Conservation (phyloP, 768 basidiomycete genomes). For the Leccinum sublutescens region DNA sequence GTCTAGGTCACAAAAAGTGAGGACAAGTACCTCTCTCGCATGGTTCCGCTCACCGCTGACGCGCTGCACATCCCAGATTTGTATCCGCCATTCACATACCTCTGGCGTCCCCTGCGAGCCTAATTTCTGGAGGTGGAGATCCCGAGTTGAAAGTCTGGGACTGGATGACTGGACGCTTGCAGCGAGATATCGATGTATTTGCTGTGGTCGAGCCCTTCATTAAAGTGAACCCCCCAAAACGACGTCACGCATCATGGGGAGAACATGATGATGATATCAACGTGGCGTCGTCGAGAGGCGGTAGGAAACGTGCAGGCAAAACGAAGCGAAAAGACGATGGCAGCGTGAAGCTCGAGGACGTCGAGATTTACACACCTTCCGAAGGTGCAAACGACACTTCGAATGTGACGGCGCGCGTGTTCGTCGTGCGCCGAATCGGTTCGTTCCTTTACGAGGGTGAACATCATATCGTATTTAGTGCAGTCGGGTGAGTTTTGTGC, state of each 20-base stretch:
- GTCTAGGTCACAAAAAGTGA: slow-evolving; percentile 82
- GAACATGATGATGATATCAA: slow-evolving; percentile 28
- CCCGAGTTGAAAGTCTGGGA: slow-evolving; percentile 73
- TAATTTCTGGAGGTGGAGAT: slow-evolving; percentile 93
- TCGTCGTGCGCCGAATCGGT: slow-evolving; percentile 59
- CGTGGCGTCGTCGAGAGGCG: slow-evolving; percentile 15
- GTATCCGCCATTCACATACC: slow-evolving; percentile 82
- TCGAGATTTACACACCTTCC: neutral
- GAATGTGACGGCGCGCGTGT: slow-evolving; percentile 36
- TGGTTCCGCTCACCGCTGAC: neutral
- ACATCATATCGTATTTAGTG: slow-evolving; percentile 59
- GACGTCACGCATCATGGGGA: slow-evolving; percentile 27
- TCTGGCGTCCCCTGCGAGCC: slow-evolving; percentile 36
- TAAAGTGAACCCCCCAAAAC: slow-evolving; percentile 31
- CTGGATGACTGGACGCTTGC: slow-evolving; percentile 62
- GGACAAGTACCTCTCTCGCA: slow-evolving; percentile 20
- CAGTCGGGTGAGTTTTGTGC: slow-evolving; percentile 57
- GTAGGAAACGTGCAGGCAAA: slow-evolving; percentile 17
- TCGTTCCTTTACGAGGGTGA: slow-evolving; percentile 40
- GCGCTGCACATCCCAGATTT: slow-evolving; percentile 48
- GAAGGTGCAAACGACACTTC: slow-evolving; percentile 17
- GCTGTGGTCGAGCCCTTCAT: slow-evolving; percentile 50
- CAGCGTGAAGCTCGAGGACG: slow-evolving; percentile 23
- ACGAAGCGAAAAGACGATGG: slow-evolving; percentile 23
- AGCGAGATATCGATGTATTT: slow-evolving; percentile 52